Evolutionary conservation across 1,139 yeast species (phyloP).

Genomic region (Yamadazyma buinensis): DNA sequence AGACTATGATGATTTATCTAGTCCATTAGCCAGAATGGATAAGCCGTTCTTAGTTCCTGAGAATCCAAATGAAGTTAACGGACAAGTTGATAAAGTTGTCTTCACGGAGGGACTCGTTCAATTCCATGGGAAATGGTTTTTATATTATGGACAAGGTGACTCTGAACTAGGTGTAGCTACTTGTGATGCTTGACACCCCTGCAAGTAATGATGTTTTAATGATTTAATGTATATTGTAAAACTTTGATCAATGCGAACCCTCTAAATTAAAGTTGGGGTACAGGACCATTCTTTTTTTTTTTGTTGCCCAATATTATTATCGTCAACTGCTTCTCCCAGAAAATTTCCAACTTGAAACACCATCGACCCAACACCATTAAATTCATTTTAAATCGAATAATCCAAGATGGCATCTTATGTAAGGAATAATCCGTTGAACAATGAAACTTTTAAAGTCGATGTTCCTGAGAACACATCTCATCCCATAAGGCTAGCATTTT

Average conservation of each 20-base stretch:
- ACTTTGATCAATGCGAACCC: no score
- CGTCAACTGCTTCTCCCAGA: no score
- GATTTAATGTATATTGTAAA: no score
- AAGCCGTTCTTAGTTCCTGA: conserved; percentile 36
- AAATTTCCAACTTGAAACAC: no score
- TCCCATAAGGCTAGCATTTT: conserved; percentile 53
- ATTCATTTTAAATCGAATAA: no score
- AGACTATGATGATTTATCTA: conserved; percentile 36
- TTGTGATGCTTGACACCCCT: no score
- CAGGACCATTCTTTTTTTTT: no score
- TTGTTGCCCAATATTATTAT: no score
- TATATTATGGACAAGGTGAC: conserved; percentile 45
- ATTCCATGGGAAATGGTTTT: conserved; percentile 40
- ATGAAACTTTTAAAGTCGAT: conserved; percentile 9
- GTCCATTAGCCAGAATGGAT: conserved; percentile 40
- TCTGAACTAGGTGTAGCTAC: conserved; percentile 43
- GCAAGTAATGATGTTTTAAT: no score
- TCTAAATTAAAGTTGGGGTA: no score
- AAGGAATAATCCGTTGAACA: conserved; percentile 9
- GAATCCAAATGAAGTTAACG: conserved; percentile 32
- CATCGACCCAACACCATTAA: no score
- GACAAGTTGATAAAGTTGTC: conserved; percentile 43
- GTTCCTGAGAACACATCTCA: conserved; percentile 22
- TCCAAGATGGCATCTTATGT: conserved; percentile 14
- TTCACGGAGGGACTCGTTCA: conserved; percentile 46